Percentiles rank a stretch among this genome's conserved stretches.
These are phyloP conservation scores for Artomyces pyxidatus DNA, from an alignment of 768 basidiomycete genomes.

Conservation along the genomic window DNA sequence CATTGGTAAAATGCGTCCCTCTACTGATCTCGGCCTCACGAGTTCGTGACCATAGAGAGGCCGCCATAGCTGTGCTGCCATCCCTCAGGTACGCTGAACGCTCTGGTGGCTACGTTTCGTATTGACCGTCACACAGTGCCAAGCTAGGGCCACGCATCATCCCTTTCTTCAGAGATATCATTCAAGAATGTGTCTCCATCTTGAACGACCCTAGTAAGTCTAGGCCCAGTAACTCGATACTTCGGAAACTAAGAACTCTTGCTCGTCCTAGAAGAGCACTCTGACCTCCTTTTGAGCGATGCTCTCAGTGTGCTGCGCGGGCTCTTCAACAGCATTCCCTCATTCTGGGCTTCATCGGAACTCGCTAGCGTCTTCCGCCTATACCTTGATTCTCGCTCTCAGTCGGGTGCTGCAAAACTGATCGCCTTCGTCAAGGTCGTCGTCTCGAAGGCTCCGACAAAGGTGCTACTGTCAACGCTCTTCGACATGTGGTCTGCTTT, in stretches of 20 bases:
- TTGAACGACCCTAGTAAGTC: too few species aligned
- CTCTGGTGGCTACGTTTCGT: conserved; percentile 8
- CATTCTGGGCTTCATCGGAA: conserved; percentile 69
- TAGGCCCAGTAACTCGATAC: too few species aligned
- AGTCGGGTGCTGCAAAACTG: conserved; percentile 20
- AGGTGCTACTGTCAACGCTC: conserved; percentile 59
- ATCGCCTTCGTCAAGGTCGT: conserved; percentile 48
- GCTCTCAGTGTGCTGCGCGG: conserved; percentile 48
- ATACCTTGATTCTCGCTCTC: conserved; percentile 39
- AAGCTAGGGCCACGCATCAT: conserved; percentile 85
- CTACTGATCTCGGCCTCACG: conserved; percentile 42
- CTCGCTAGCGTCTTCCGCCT: conserved; percentile 47
- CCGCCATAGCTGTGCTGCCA: conserved; percentile 47
- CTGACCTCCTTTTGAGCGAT: too few species aligned
- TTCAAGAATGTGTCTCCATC: conserved; percentile 45
- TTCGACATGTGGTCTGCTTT: conserved; percentile 55
- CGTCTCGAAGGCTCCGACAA: conserved; percentile 62
- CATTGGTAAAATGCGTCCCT: conserved; percentile 53
- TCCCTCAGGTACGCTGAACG: conserved; percentile 48
- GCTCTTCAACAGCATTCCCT: conserved; percentile 69
- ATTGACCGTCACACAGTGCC: conserved; percentile 32
- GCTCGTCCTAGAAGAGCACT: too few species aligned
- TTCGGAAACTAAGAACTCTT: too few species aligned
- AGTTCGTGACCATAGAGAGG: conserved; percentile 27
- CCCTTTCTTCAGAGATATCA: conserved; percentile 70